Evolutionary conservation across 1,139 yeast species (phyloP), one percentile per base, ranked within the genome.

Genomic region (Geotrichum fermentans): DNA sequence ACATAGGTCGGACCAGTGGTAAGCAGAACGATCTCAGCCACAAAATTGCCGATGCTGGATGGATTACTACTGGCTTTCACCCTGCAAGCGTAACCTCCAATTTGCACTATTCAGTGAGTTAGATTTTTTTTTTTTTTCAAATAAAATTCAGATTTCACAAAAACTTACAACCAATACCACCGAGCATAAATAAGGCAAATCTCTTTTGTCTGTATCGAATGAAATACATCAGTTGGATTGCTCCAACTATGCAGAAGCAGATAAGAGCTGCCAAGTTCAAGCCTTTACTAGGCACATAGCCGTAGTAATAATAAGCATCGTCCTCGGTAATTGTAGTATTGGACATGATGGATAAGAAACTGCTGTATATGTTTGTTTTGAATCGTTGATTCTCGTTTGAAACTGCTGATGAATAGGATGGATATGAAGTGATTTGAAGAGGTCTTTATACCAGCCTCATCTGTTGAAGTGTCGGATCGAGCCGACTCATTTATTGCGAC

Each of bases 1-100:
- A 86, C 73, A 63, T 89, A 87, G 7, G 92, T 92, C 0, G 97
- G 96, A 0, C 89, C 90, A 48, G 89, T 69, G 0, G 95, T 87
- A 54, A 88, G 70, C 52, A 83, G 71, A 45, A 82, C 76, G 55
- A 80, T 77, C 65, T 89, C 95, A 55, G 80, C 66, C 50, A 85
- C 65, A 62, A 73, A 88, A 41, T 70, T 70, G 51, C 74, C 63
- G 47, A 69, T 55, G 44, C 68, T 62, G 13, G 52, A 39, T 3
- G 68, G 62, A 54, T 75, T 65, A 53, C 70, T 68, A 45, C 71
- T 65, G 4, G 74, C 64, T 44, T 77, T 64, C 11, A 79, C 66
- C 52, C 96, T 70, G 4, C 85, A 89, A 38, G 78, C 64, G 59
- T 83, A 88, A 1, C 96, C 96, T 6, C 78, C 64, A 45, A 82